A percentile compares a stretch with the other conserved stretches of the same genome.
Conservation (phyloP, 2,329 filamentous ascomycete species). For the Hymenoscyphus albidus region DNA sequence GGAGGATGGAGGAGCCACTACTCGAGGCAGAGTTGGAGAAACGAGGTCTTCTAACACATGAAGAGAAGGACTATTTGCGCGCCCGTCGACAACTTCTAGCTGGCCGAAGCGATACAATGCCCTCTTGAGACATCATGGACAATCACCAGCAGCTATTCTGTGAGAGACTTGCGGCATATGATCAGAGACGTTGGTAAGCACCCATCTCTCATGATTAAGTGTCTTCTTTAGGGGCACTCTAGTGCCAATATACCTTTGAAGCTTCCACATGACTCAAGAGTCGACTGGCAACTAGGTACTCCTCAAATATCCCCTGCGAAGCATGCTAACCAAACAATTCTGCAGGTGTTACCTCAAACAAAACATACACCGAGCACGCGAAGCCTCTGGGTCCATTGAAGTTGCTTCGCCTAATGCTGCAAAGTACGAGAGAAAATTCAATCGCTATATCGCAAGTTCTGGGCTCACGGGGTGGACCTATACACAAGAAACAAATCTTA, state of each 20-base stretch:
- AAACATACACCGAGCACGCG: neutral
- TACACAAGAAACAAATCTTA: constrained; percentile 1
- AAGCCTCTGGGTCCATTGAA: neutral
- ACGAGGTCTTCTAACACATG: neutral
- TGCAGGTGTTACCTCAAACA: neutral
- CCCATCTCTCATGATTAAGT: neutral
- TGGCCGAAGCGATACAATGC: neutral
- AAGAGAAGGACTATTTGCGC: neutral
- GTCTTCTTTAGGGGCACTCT: neutral
- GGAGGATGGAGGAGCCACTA: neutral
- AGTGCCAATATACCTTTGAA: neutral
- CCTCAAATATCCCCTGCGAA: neutral
- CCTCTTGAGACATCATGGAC: neutral
- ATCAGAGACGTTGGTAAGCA: neutral
- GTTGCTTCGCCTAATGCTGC: neutral
- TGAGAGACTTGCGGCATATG: neutral
- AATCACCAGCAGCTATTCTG: neutral
- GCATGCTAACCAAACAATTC: neutral
- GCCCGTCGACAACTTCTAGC: neutral
- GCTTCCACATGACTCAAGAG: neutral
- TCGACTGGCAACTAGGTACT: neutral
- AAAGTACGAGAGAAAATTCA: neutral
- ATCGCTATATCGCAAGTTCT: neutral
- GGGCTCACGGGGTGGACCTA: neutral
- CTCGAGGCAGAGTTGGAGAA: neutral